These are phyloP conservation scores for Pleurotus sapidus DNA, from an alignment of 768 basidiomycete genomes.

Conservation along the genomic window DNA sequence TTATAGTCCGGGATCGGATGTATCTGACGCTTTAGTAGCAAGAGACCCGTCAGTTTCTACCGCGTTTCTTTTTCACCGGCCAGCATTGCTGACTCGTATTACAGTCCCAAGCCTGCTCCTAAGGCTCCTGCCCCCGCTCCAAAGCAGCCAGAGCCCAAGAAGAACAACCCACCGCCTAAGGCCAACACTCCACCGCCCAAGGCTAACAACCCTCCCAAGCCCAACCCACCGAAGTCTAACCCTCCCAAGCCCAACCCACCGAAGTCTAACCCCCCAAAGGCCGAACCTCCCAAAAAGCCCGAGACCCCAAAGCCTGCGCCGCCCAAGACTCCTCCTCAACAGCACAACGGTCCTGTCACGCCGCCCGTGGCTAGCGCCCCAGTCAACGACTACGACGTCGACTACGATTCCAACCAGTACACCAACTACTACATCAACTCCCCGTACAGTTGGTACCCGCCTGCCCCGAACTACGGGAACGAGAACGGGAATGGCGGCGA, in stretches of 20 bases:
- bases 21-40: background rate
- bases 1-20: background rate
- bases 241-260: background rate
- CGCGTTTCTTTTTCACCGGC: background rate
- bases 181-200: background rate
- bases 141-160: background rate
- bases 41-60: background rate
- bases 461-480: background rate
- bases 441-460: background rate
- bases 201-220: background rate
- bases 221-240: background rate
- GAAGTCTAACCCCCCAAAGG: background rate
- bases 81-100: background rate
- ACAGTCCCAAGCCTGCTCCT: conserved; percentile 1
- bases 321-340: background rate
- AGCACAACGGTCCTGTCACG: background rate
- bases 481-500: background rate
- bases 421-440: conserved; percentile 3
- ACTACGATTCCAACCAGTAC: conserved; percentile 3
- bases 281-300: background rate
- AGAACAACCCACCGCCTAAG: background rate
- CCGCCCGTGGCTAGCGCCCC: background rate
- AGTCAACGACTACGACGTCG: background rate
- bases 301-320: background rate
- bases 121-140: background rate